Evolutionary conservation across 305 asterid species (phyloP).

Genomic region (Fraxinus paxiana): DNA sequence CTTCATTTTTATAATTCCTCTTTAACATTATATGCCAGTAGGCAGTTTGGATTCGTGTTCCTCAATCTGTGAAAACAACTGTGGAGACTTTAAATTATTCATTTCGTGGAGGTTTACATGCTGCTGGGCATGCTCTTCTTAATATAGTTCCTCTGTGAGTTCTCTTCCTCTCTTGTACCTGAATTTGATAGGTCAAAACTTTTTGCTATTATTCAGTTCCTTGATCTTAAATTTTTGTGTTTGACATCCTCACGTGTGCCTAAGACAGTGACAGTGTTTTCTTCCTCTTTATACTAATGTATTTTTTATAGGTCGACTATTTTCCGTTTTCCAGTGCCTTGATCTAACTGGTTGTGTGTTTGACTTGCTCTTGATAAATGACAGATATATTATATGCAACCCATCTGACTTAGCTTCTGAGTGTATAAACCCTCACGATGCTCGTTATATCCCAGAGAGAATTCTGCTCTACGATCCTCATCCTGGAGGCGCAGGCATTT

Average conservation of each 20-base stretch:
- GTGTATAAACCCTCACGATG: constrained; percentile 80
- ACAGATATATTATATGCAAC: constrained; percentile 78
- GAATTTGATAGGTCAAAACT: constrained; percentile 16
- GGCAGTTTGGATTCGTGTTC: constrained; percentile 98
- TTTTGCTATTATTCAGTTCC: constrained; percentile 20
- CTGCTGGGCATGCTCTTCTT: constrained; percentile 92
- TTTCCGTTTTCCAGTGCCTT: background rate
- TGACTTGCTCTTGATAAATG: constrained; percentile 24
- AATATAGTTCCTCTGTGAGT: constrained; percentile 89
- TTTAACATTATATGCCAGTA: constrained; percentile 28
- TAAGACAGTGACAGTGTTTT: background rate
- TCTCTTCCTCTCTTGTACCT: constrained; percentile 16
- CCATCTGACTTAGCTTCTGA: constrained; percentile 84
- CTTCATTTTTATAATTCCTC: constrained; percentile 16
- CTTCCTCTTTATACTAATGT: background rate
- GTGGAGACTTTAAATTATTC: constrained; percentile 53
- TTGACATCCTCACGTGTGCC: constrained; percentile 16
- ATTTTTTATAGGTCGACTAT: background rate
- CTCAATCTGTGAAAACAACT: constrained; percentile 61
- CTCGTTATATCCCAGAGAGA: constrained; percentile 74
- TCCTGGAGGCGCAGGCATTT: constrained; percentile 94
- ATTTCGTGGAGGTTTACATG: constrained; percentile 88
- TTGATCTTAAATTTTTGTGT: constrained; percentile 5
- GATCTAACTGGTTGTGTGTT: constrained; percentile 1
- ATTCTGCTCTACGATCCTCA: constrained; percentile 87